Percentiles rank a stretch among this genome's conserved stretches.
Evolutionary conservation across 2,329 filamentous ascomycete genomes (phyloP).

Genomic region (Xylaria sp.): DNA sequence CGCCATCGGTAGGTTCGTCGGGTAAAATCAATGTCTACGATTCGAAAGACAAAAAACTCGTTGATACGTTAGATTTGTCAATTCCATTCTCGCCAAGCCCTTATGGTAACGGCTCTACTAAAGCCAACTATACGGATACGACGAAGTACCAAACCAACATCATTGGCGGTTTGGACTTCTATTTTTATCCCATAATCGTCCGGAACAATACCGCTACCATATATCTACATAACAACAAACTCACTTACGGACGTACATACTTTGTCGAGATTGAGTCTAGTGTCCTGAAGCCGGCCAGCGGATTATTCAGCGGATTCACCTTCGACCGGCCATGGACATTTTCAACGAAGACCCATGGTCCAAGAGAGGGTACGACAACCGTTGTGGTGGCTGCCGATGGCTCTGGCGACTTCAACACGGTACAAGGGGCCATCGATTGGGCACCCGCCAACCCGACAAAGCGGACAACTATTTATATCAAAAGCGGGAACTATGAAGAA

Average conservation of each 20-base stretch:
- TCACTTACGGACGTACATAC: conserved; percentile 31
- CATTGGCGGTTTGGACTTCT: conserved; percentile 34
- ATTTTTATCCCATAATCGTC: conserved; percentile 33
- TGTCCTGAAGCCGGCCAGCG: conserved; percentile 4
- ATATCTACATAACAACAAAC: conserved; percentile 33
- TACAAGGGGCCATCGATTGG: conserved; percentile 35
- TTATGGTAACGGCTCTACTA: conserved; percentile 31
- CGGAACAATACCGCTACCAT: conserved; percentile 30
- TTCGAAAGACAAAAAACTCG: conserved; percentile 22
- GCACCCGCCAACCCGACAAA: conserved; percentile 26
- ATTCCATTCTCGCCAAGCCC: conserved; percentile 32
- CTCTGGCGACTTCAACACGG: conserved; percentile 31
- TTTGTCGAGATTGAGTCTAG: conserved; percentile 28
- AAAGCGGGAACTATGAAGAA: conserved; percentile 32
- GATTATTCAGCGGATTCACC: conserved; percentile 29
- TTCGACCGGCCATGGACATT: conserved; percentile 27
- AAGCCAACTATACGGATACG: conserved; percentile 31
- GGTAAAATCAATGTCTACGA: conserved; percentile 35
- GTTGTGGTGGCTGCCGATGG: conserved; percentile 30
- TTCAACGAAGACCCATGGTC: conserved; percentile 24
- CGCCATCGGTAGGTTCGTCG: conserved; percentile 24
- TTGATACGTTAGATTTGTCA: conserved; percentile 30
- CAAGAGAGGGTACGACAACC: conserved; percentile 8
- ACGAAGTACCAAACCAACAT: conserved; percentile 37
- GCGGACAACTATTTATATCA: conserved; percentile 30